Percentiles rank a stretch among this genome's conserved stretches.
These are phyloP conservation scores for Xylaria sp. DNA, from an alignment of 2,329 filamentous ascomycete genomes.

Conservation along the genomic window DNA sequence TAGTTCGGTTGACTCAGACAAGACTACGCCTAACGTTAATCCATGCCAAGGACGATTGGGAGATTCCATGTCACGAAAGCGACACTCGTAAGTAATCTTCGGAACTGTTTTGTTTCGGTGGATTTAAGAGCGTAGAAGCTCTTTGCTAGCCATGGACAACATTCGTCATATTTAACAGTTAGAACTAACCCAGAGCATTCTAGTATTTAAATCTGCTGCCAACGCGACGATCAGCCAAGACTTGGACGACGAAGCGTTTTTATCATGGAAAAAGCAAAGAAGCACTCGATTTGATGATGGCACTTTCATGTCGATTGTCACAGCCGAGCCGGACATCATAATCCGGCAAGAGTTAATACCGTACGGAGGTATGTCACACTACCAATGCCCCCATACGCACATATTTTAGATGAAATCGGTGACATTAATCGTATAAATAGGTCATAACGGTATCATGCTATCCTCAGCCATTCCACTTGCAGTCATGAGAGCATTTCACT, in stretches of 20 bases:
- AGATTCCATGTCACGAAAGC: slow-evolving; percentile 81
- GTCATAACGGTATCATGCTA: slow-evolving; percentile 75
- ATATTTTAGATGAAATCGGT: neutral
- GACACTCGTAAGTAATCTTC: slow-evolving; percentile 53
- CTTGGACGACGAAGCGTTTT: slow-evolving; percentile 52
- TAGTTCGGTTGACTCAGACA: slow-evolving; percentile 61
- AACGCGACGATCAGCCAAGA: slow-evolving; percentile 57
- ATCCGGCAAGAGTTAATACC: slow-evolving; percentile 65
- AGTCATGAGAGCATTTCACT: slow-evolving; percentile 71
- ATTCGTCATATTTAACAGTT: neutral
- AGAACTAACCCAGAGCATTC: neutral
- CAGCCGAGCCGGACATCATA: slow-evolving; percentile 56
- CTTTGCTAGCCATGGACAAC: neutral
- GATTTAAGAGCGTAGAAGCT: neutral
- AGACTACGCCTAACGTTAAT: slow-evolving; percentile 75
- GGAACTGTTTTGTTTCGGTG: neutral
- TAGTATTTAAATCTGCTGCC: slow-evolving; percentile 68
- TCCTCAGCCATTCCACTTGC: slow-evolving; percentile 72
- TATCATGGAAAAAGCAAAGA: slow-evolving; percentile 57
- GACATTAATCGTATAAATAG: slow-evolving; percentile 50
- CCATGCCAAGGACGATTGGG: slow-evolving; percentile 82
- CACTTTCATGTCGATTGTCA: slow-evolving; percentile 61
- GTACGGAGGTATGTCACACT: slow-evolving; percentile 60
- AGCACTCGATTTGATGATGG: slow-evolving; percentile 57
- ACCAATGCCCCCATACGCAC: neutral